Base-by-base conservation (phyloP, 805 yeast genomes). In the Ogataea chonburiensis region DNA sequence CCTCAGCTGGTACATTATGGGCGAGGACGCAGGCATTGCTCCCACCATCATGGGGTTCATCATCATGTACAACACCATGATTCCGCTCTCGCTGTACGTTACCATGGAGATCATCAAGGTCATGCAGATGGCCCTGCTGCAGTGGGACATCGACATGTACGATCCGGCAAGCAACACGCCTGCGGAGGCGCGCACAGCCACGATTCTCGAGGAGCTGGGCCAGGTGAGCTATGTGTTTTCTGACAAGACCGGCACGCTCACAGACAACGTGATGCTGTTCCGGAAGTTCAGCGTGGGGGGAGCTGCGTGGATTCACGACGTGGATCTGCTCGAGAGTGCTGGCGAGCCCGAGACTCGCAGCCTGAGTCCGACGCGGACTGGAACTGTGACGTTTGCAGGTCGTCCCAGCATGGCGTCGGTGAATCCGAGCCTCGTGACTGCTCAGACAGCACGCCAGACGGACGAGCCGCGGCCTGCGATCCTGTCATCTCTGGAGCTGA, bases 171-270 rank as follows among this genome's bases (percentile, higher is more conserved):
- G 87, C 6, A 77, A 93, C 52, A 93, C 96, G 0, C 96, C 95
- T 0, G 91, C 96, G 31, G 96, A 86, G 50, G 94, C 96, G 0
- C 80, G 91, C 56, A 89, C 98, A 0, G 96, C 98, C 0, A 86
- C 97, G 0, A 87, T 93, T 47, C 73, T 93, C 46, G 99, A 93
- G 58, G 98, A 93, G 61, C 67, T 93, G 50, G 99, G 99, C 3
- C 99, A 93, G 58, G 97, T 94, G 1, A 82, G 95, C 31, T 89
- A 91, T 55, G 74, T 93, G 3, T 93, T 93, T 58, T 85, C 96
- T 42, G 99, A 93, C 61, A 93, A 93, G 60, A 93, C 98, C 0
- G 99, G 99, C 7, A 93, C 99, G 0, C 70, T 93, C 43, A 93
- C 99, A 0, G 98, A 93, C 51, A 93, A 93, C 56, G 65, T 81